A percentile compares a stretch with the other conserved stretches of the same genome.
Conservation (phyloP, 257 asterid species). For the Plectranthus barbatus region DNA sequence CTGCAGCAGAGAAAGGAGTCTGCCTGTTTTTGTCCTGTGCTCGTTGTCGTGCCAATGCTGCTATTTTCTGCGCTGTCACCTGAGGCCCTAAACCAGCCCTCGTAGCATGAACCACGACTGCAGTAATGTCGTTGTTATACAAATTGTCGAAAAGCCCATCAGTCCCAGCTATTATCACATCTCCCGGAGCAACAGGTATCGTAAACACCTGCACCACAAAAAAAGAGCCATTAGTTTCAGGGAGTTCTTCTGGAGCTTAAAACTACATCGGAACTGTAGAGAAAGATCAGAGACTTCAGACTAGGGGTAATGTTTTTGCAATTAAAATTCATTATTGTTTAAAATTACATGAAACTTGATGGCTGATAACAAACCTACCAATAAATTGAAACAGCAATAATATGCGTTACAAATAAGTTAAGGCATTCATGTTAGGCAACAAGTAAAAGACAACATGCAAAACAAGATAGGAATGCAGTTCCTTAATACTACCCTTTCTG, state of each 20-base stretch:
- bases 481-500: too few relatives aligned
- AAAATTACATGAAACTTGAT: neutral
- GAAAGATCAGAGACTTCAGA: neutral
- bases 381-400: too few relatives aligned
- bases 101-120: constrained; percentile 75
- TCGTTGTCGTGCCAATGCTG: constrained; percentile 83
- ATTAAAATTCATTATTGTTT: neutral
- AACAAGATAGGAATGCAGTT: too few relatives aligned
- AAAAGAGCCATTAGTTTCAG: neutral
- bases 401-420: too few relatives aligned
- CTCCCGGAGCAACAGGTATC: constrained; percentile 86
- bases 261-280: neutral
- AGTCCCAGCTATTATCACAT: constrained; percentile 88
- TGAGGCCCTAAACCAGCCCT: constrained; percentile 90
- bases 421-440: too few relatives aligned
- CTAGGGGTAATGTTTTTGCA: too few relatives aligned
- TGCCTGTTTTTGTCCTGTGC: constrained; percentile 85
- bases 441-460: too few relatives aligned
- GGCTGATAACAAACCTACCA: too few relatives aligned
- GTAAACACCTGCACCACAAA: constrained; percentile 62
- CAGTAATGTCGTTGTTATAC: constrained; percentile 73
- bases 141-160: constrained; percentile 98
- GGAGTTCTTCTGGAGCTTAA: neutral
- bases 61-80: constrained; percentile 87
- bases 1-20: constrained; percentile 94